Percentiles rank a stretch among this genome's conserved stretches.
phyloP scores from a whole-genome alignment of 2,329 filamentous ascomycete species.

The Alternaria panax region DNA sequence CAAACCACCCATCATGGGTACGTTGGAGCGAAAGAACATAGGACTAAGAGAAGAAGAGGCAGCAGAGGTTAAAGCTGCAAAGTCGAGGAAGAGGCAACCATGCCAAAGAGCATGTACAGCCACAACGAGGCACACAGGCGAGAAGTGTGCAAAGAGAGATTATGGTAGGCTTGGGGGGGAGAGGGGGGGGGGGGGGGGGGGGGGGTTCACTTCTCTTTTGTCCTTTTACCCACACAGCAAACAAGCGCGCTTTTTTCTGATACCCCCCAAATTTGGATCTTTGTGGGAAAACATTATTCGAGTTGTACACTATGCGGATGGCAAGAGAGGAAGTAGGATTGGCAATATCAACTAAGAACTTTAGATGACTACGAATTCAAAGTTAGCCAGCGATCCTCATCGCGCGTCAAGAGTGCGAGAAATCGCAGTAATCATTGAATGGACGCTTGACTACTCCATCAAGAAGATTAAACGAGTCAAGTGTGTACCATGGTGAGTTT shows the following conservation, averaged over 20 bases:
- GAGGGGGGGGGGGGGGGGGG: no score
- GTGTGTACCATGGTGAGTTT: no score
- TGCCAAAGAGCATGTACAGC: background rate
- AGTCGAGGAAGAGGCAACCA: background rate
- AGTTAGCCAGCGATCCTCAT: no score
- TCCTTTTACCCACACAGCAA: conserved; percentile 5
- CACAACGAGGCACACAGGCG: background rate
- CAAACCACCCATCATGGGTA: background rate
- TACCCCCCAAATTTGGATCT: conserved; percentile 37
- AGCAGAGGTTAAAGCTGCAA: background rate
- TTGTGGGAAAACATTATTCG: conserved; percentile 6
- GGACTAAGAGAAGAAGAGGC: background rate
- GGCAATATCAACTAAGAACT: background rate
- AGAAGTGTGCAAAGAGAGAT: background rate
- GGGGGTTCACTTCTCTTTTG: conserved; percentile 1
- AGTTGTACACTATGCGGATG: background rate
- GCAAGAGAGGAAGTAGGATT: background rate
- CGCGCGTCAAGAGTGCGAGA: no score
- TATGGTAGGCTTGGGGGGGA: background rate
- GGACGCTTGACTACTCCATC: no score
- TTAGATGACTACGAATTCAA: background rate
- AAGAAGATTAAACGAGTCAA: no score
- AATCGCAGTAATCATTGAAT: no score
- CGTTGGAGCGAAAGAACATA: background rate
- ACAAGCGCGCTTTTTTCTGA: conserved; percentile 29